Base-by-base conservation (phyloP, 2,329 filamentous ascomycete genomes). In the Penicillium sp. region DNA sequence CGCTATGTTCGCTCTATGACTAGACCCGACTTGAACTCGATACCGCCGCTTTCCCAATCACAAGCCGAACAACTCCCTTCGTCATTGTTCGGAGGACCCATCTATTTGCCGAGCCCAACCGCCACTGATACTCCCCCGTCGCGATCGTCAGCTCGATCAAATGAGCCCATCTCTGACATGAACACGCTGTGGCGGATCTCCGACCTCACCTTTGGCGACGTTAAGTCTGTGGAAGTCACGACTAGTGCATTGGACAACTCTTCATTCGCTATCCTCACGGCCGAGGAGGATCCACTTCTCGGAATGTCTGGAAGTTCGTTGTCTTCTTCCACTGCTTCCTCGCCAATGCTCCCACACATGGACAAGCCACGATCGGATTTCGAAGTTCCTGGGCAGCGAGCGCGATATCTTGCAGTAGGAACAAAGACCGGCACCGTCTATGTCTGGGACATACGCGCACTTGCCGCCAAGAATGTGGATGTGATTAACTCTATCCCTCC, bases 321-420 rank as follows among this genome's bases (percentile, higher is more conserved):
- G 10, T 86, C 80, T 10, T 86, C 80, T 5, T 84, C 79, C 21
- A 79, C 74, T 29, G 77, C 75, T 42, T 79, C 78, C 15, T 81
- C 80, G 4, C 81, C 79, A 15, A 60, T 63, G n/a, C 67, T 78
- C 59, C 82, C 72, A 39, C 74, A 72, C 65, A 78, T 69, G 66
- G 78, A 65, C 63, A 75, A 70, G 58, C 73, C 68, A 47, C 61
- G 60, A 16, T 67, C 69, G 6, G 60, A 74, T 21, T 66, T 74
- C 5, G 88, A 95, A 57, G 84, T 96, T 28, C 93, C 93, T 3
- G 94, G 94, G 6, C 88, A 91, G 53, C 84, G 92, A 56, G 88
- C 88, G 53, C 87, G 93, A 12, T 83, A 95, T 41, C 69, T 97
- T 34, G 90, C 89, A 16, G 75, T 91, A 43, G 94, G 94, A 16